Conservation (phyloP, 495 filamentous ascomycete species). For the Aspergillus taichungensis region DNA sequence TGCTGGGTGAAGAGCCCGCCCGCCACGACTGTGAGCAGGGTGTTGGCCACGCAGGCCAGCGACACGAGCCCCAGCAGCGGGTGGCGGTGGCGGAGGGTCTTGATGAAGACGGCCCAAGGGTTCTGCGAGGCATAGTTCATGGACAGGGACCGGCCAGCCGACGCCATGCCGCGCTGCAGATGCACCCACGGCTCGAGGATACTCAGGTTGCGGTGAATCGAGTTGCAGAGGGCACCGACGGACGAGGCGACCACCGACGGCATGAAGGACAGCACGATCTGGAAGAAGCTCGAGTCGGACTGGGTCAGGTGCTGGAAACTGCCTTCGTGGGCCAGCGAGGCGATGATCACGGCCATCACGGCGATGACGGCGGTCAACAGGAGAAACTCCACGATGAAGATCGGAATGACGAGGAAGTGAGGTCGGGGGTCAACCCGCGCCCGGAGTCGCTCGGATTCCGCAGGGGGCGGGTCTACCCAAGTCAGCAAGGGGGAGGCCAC, state of each 20-base stretch:
- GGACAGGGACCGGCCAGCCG: constrained; percentile 21
- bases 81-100: constrained; percentile 25
- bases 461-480: constrained; percentile 18
- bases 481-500: constrained; percentile 1
- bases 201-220: constrained; percentile 32
- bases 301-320: constrained; percentile 28
- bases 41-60: constrained; percentile 28
- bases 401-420: constrained; percentile 32
- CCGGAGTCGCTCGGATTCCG: constrained; percentile 16
- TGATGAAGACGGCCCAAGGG: constrained; percentile 25
- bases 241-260: constrained; percentile 31
- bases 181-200: constrained; percentile 39
- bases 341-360: constrained; percentile 24
- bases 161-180: constrained; percentile 31
- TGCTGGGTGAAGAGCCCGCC: constrained; percentile 34
- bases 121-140: constrained; percentile 34
- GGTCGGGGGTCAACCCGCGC: constrained; percentile 28
- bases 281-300: constrained; percentile 28
- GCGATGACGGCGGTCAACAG: constrained; percentile 28
- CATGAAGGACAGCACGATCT: constrained; percentile 28
- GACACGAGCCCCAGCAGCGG: constrained; percentile 25
- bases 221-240: constrained; percentile 29
- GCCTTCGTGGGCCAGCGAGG: constrained; percentile 25
- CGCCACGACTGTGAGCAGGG: constrained; percentile 25
- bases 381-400: constrained; percentile 33